Base-by-base conservation (phyloP, 2,329 filamentous ascomycete genomes). In the Colletotrichum sp. region DNA sequence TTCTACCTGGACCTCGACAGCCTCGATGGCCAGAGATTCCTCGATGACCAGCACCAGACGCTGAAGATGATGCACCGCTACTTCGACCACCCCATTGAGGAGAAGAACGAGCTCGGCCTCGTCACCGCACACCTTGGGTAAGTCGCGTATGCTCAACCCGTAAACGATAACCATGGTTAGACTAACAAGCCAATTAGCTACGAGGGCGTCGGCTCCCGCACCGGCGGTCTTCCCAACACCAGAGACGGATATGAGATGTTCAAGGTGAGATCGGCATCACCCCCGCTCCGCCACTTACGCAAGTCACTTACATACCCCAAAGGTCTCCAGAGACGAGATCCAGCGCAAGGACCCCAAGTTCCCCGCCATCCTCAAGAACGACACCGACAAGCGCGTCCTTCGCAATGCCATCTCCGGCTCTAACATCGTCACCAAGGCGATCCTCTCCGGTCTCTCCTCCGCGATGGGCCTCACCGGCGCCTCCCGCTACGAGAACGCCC, bases 101-200 rank as follows among this genome's bases (percentile, higher is more conserved):
- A 83, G 56, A 91, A 91, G 87, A 91, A 90, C 79, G 87, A 91
- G 79, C 90, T 87, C 78, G 89, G 89, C 5, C 86, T 91, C 8
- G 85, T 90, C 64, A 86, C 88, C 28, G 87, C 88, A 6, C 89
- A 91, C 80, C 85, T 90, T 30, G 89, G 88, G 83, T 89, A 81
- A 76, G 83, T 80, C 12, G 18, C 3, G 1, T 26, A 21, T 13
- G 10, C 30, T 6, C 5, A 36, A 8, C 1, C 32, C n/a, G 32
- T 21, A 18, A 26, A 24, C 15, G 21, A 15, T 1, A 12, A 2
- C n/a, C 3, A 15, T n/a, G 18, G 16, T 18, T 4, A 10, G 10
- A n/a, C 21, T 66, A 15, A 75, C 28, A 26, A 36, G 32, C 21
- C 15, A 8, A 68, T 58, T 61, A 87, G 86, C 56, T 90, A 89